Conservation (phyloP, 495 filamentous ascomycete species). For the Hypomontagnella submonticulosa region DNA sequence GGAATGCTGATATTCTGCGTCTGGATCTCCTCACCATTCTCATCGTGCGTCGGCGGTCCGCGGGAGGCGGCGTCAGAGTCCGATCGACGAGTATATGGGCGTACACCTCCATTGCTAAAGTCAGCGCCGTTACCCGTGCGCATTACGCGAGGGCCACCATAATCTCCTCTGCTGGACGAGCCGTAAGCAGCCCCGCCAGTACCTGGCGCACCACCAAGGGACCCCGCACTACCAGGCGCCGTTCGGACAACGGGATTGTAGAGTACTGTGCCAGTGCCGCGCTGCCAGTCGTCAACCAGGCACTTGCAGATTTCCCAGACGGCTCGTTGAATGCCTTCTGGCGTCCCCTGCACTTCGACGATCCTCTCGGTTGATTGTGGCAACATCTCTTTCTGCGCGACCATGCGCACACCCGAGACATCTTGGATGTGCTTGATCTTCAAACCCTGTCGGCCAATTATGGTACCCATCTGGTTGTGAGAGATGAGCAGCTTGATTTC, state of each 20-base stretch:
- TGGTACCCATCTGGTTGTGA: conserved; percentile 99
- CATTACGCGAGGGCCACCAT: conserved; percentile 77
- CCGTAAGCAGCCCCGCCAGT: conserved; percentile 52
- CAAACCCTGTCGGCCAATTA: conserved; percentile 93
- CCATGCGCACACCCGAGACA: conserved; percentile 95
- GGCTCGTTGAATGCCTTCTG: conserved; percentile 93
- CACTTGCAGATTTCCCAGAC: conserved; percentile 99
- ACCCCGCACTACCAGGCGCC: conserved; percentile 66
- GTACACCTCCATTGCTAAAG: conserved; percentile 82
- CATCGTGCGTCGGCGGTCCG: conserved; percentile 82
- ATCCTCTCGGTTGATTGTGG: conserved; percentile 99
- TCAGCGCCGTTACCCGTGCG: conserved; percentile 97
- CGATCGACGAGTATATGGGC: conserved; percentile 77
- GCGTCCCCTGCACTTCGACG: conserved; percentile 93
- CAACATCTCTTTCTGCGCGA: conserved; percentile 99
- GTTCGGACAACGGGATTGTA: conserved; percentile 96
- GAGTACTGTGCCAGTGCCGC: conserved; percentile 93
- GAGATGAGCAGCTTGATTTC: conserved; percentile 97
- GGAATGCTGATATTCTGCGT: conserved; percentile 99
- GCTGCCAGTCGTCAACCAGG: conserved; percentile 95
- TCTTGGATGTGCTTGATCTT: conserved; percentile 99
- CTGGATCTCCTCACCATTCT: conserved; percentile 96
- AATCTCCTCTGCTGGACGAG: conserved; percentile 58
- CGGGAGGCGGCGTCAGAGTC: conserved; percentile 81
- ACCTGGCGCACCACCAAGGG: conserved; percentile 48